Conservation (phyloP, 352 stramenopile genomes). For the Albugo candida region DNA sequence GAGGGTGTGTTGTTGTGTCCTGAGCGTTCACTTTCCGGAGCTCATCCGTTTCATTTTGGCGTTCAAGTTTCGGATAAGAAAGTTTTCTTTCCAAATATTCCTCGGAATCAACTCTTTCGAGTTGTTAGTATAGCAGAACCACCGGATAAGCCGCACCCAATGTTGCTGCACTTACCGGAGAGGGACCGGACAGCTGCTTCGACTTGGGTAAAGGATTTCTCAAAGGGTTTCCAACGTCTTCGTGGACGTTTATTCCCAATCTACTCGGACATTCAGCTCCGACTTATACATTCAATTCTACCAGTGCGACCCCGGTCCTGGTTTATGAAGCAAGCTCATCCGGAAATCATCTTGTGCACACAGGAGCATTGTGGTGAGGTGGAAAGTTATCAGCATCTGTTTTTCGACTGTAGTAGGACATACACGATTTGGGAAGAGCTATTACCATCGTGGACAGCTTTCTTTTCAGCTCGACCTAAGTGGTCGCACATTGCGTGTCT, state of each 20-base stretch:
- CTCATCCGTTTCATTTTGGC: too few relatives aligned
- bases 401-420: conserved; percentile 5
- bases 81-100: not conserved
- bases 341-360: not conserved
- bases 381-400: conserved; percentile 5
- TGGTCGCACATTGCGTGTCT: conserved; percentile 2
- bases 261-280: conserved; percentile 7
- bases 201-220: too few relatives aligned
- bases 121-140: too few relatives aligned
- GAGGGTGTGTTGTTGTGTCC: too few relatives aligned
- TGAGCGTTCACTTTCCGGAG: too few relatives aligned
- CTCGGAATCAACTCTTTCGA: conserved; percentile 1
- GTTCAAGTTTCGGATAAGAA: not conserved
- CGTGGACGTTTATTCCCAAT: conserved; percentile 2
- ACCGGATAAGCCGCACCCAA: too few relatives aligned
- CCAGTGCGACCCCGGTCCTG: conserved; percentile 4
- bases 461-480: not conserved
- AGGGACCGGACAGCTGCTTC: too few relatives aligned
- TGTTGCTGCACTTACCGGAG: too few relatives aligned
- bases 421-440: conserved; percentile 1
- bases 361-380: conserved; percentile 3
- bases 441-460: not conserved
- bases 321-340: conserved; percentile 4
- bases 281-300: conserved; percentile 4
- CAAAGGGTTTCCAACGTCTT: not conserved